Evolutionary conservation across 169 alveolate species (phyloP).

Genomic region (Cryptosporidium xiaoi): DNA sequence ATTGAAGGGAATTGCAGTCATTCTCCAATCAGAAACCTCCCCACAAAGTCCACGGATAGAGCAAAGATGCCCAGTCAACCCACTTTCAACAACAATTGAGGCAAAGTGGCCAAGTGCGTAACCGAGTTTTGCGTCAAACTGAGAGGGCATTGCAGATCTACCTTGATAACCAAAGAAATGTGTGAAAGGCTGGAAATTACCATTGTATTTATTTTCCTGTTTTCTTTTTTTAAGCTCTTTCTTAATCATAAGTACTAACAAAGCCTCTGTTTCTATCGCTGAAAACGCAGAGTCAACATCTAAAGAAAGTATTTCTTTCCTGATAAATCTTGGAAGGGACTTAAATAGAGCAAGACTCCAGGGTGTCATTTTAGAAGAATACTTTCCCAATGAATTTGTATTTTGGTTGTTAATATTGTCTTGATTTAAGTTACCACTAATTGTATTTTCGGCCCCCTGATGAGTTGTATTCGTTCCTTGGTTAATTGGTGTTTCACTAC

Average conservation of each 20-base stretch:
- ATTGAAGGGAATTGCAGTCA: slow-evolving; percentile 93
- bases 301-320: slow-evolving; percentile 87
- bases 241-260: slow-evolving; percentile 92
- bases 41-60: slow-evolving; percentile 93
- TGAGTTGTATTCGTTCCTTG: slow-evolving; percentile 3
- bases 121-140: slow-evolving; percentile 94
- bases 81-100: slow-evolving; percentile 90
- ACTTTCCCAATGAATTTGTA: slow-evolving; percentile 26
- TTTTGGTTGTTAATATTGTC: not conserved
- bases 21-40: slow-evolving; percentile 91
- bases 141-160: slow-evolving; percentile 97
- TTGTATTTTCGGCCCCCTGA: slow-evolving; percentile 3
- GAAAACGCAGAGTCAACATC: slow-evolving; percentile 82
- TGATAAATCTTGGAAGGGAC: slow-evolving; percentile 93
- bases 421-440: not conserved
- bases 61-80: slow-evolving; percentile 93
- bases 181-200: slow-evolving; percentile 93
- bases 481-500: not conserved
- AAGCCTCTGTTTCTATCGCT: slow-evolving; percentile 93
- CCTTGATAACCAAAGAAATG: slow-evolving; percentile 99
- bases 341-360: slow-evolving; percentile 93
- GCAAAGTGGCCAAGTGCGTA: slow-evolving; percentile 96
- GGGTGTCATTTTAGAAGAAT: slow-evolving; percentile 88
- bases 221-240: slow-evolving; percentile 91
- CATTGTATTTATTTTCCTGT: slow-evolving; percentile 89